A percentile compares a stretch with the other conserved stretches of the same genome.
Conservation (phyloP, 371 early-diverging fungal genomes). For the Mucor ambiguus region DNA sequence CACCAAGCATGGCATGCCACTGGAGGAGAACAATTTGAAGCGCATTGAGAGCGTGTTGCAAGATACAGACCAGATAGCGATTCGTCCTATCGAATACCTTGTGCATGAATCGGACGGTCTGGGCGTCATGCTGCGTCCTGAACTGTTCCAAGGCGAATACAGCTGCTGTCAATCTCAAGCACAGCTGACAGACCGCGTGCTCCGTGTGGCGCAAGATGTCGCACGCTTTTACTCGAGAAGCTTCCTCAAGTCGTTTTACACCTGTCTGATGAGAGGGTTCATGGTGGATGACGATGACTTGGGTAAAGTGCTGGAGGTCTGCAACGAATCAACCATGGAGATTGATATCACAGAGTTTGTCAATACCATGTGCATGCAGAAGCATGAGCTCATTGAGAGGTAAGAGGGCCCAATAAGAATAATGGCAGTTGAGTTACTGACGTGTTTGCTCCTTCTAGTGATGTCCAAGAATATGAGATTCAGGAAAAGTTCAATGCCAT, state of each 20-base stretch:
- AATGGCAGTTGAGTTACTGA: too few relatives aligned
- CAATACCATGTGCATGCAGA: slow-evolving; percentile 59
- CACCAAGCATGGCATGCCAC: slow-evolving; percentile 18
- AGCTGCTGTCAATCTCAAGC: slow-evolving; percentile 22
- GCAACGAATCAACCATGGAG: slow-evolving; percentile 63
- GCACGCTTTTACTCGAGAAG: slow-evolving; percentile 54
- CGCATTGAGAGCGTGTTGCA: slow-evolving; percentile 9
- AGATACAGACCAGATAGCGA: slow-evolving; percentile 18
- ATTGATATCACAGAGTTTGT: slow-evolving; percentile 76
- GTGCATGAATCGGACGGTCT: slow-evolving; percentile 48
- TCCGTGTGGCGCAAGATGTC: slow-evolving; percentile 43
- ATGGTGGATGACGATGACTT: slow-evolving; percentile 58
- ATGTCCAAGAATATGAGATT: slow-evolving; percentile 36
- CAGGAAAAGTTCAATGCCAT: slow-evolving; percentile 57
- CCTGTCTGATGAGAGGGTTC: slow-evolving; percentile 63
- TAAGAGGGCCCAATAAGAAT: slow-evolving; percentile 16
- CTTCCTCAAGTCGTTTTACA: slow-evolving; percentile 66
- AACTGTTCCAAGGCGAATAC: slow-evolving; percentile 38
- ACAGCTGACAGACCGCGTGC: slow-evolving; percentile 32
- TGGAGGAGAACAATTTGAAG: slow-evolving; percentile 14
- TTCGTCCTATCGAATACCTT: slow-evolving; percentile 29
- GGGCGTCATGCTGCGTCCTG: slow-evolving; percentile 36
- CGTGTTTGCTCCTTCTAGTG: slow-evolving; percentile 20
- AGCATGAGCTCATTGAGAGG: slow-evolving; percentile 41
- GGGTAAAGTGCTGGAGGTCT: slow-evolving; percentile 56